phyloP scores from a whole-genome alignment of 2,329 filamentous ascomycete species.

The Penicillium sp. region DNA sequence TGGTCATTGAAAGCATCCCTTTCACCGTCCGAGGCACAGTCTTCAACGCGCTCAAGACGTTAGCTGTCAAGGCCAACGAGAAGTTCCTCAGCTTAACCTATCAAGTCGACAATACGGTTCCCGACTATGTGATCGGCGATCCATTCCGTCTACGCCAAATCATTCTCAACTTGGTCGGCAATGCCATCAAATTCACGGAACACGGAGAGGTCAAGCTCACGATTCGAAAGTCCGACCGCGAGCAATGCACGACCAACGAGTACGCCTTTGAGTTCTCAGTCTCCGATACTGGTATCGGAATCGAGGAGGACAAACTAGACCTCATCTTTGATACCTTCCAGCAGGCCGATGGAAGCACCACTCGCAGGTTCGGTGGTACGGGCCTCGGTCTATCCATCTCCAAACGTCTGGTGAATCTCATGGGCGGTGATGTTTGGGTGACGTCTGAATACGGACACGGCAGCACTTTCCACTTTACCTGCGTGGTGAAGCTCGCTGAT shows the following conservation, averaged over 20 bases:
- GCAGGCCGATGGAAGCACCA: conserved; percentile 95
- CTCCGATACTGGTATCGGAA: conserved; percentile 93
- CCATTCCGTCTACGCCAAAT: conserved; percentile 95
- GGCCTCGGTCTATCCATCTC: conserved; percentile 92
- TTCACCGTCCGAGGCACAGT: conserved; percentile 91
- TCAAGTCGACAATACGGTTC: conserved; percentile 85
- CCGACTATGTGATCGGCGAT: conserved; percentile 91
- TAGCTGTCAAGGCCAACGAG: conserved; percentile 96
- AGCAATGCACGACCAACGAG: conserved; percentile 63
- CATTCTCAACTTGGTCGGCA: conserved; percentile 93
- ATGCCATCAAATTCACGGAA: conserved; percentile 98
- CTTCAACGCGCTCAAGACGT: conserved; percentile 92
- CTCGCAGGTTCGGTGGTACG: conserved; percentile 90
- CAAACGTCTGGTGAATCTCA: conserved; percentile 86
- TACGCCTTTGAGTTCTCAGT: conserved; percentile 96
- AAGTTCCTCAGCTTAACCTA: conserved; percentile 90
- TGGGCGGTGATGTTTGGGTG: conserved; percentile 96
- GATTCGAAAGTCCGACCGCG: conserved; percentile 67
- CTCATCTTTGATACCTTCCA: conserved; percentile 99
- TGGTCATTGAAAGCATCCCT: conserved; percentile 97
- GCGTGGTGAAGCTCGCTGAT: conserved; percentile 76
- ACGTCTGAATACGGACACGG: conserved; percentile 86
- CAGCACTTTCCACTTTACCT: conserved; percentile 95
- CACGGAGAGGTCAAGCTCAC: conserved; percentile 91
- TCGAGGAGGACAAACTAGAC: conserved; percentile 89